Evolutionary conservation across 306 rosid genomes (phyloP).

Genomic region (Trifolium pratense): DNA sequence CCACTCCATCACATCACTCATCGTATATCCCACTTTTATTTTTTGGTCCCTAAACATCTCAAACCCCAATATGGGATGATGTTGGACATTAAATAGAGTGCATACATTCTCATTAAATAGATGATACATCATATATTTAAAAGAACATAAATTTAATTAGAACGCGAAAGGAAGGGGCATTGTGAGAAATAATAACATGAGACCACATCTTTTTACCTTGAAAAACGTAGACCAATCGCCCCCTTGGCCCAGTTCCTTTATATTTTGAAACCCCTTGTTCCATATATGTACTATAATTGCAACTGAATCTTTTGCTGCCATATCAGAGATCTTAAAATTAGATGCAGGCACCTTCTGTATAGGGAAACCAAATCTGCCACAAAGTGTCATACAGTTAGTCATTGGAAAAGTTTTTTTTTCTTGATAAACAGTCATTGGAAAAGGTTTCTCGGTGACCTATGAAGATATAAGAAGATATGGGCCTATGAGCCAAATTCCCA

Average conservation of each 20-base stretch:
- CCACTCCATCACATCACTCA: neutral
- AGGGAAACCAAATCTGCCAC: constrained; percentile 58
- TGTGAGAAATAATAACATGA: neutral
- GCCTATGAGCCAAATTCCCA: constrained; percentile 13
- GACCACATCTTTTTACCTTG: constrained; percentile 58
- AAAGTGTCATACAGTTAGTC: constrained; percentile 42
- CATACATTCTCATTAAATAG: neutral
- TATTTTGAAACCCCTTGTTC: constrained; percentile 61
- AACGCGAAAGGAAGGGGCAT: constrained; percentile 24
- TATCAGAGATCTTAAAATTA: constrained; percentile 61
- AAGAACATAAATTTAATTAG: constrained; percentile 10
- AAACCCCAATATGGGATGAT: neutral
- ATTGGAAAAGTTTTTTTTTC: neutral
- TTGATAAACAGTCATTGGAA: constrained; percentile 25
- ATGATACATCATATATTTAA: neutral
- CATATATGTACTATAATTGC: constrained; percentile 55
- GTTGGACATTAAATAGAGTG: neutral
- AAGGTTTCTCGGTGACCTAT: constrained; percentile 12
- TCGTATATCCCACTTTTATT: neutral
- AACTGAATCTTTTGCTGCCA: constrained; percentile 49
- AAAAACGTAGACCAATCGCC: constrained; percentile 71
- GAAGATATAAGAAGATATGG: constrained; percentile 30
- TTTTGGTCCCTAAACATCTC: neutral
- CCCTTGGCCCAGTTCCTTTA: constrained; percentile 64
- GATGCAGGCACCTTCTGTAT: constrained; percentile 52